Evolutionary conservation across 2,329 filamentous ascomycete genomes (phyloP).

Genomic region (Fusarium nanum): DNA sequence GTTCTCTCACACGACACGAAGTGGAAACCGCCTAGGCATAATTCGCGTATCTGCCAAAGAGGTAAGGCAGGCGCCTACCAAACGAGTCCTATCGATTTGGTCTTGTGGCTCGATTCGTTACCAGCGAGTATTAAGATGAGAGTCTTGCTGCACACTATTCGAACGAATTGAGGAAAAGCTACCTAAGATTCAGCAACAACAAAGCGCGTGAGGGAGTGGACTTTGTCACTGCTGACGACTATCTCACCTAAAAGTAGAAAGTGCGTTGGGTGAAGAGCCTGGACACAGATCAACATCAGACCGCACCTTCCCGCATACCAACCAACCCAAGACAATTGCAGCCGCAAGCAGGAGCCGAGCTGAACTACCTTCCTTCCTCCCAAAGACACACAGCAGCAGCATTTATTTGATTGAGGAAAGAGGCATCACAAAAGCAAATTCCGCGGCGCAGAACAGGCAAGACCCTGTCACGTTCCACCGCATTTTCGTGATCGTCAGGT

Average conservation of each 20-base stretch:
- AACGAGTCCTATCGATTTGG: constrained; percentile 1
- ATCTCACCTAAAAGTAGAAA: constrained; percentile 2
- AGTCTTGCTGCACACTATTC: not conserved
- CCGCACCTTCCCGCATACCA: constrained; percentile 31
- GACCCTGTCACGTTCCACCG: constrained; percentile 38
- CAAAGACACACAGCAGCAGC: not conserved
- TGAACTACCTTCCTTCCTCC: not conserved
- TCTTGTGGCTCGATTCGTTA: constrained; percentile 11
- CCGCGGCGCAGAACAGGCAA: constrained; percentile 24
- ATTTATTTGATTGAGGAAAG: constrained; percentile 15
- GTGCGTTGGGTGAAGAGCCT: constrained; percentile 1
- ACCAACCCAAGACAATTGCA: constrained; percentile 10
- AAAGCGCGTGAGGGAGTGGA: constrained; percentile 11
- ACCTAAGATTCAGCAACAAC: not conserved
- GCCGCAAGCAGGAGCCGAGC: constrained; percentile 9
- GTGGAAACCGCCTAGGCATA: not conserved
- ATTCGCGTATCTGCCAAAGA: not conserved
- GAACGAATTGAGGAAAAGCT: constrained; percentile 9
- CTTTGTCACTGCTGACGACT: constrained; percentile 25
- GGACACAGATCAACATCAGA: constrained; percentile 15
- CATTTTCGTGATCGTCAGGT: constrained; percentile 35
- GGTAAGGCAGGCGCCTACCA: constrained; percentile 11
- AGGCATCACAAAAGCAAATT: constrained; percentile 17
- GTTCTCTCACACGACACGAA: not conserved
- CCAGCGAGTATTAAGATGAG: not conserved